Base-by-base conservation (phyloP, 2,329 filamentous ascomycete species). In the Fusarium nurragi region DNA sequence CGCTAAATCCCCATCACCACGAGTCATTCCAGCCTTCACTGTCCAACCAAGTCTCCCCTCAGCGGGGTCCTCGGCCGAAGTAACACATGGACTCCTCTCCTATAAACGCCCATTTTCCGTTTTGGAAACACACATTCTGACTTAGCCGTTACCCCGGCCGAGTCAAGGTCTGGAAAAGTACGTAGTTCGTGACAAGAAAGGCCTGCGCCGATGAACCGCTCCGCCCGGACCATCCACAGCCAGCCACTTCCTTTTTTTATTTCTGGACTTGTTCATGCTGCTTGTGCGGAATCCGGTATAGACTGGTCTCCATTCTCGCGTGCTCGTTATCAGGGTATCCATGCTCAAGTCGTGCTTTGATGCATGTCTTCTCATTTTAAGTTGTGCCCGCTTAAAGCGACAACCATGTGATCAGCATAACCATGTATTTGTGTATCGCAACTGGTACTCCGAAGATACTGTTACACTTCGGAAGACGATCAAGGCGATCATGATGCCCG, bases 141-240 rank as follows among this genome's bases (percentile, higher is more conserved):
- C 46, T 26, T 32, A 21, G 37, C 40, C 56, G 34, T 21, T 46
- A 37, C 39, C 57, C 52, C 48, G 40, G 58, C 40, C 36, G 40
- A 51, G 44, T 63, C 63, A 64, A 59, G 45, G 39, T 59, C 48
- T 30, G 23, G 32, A 30, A 23, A 26, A 44, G 30, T n/a, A n/a
- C n/a, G n/a, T 60, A 19, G 62, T 58, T 59, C 45, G 38, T 54
- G 58, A 43, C 39, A 54, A 37, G 25, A 11, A 63, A 64, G 52
- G 63, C 48, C 58, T 63, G 53, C 58, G 40, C 59, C 58, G 63
- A 53, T 53, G 40, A 65, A 64, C 63, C 57, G 45, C 43, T 46
- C 39, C 45, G 44, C 51, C 57, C 38, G 28, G 49, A 28, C 63
- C 54, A 41, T 48, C 25, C 34, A 10, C 16, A 14, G 41, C 45